These are phyloP conservation scores for Suillus brevipes DNA, from an alignment of 768 basidiomycete genomes.

Conservation along the genomic window DNA sequence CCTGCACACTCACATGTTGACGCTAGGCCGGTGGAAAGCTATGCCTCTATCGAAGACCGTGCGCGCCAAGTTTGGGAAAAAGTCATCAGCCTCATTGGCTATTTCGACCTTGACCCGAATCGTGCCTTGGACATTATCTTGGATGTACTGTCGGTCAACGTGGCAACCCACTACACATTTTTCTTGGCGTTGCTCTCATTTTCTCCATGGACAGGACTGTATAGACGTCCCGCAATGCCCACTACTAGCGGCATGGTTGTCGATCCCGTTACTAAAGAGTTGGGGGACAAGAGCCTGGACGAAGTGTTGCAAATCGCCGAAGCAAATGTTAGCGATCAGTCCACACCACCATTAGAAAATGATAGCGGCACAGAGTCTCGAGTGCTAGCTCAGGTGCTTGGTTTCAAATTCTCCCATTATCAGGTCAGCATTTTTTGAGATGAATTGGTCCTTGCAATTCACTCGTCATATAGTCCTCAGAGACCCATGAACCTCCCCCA, in stretches of 20 bases:
- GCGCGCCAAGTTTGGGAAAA: slow-evolving; percentile 77
- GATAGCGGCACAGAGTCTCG: slow-evolving; percentile 43
- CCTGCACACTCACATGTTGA: slow-evolving; percentile 70
- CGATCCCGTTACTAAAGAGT: slow-evolving; percentile 42
- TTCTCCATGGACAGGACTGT: slow-evolving; percentile 83
- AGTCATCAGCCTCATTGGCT: slow-evolving; percentile 86
- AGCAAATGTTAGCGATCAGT: slow-evolving; percentile 6
- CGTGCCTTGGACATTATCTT: slow-evolving; percentile 91
- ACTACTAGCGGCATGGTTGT: slow-evolving; percentile 38
- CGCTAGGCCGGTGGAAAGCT: slow-evolving; percentile 63
- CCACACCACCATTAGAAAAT: slow-evolving; percentile 8
- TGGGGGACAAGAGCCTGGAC: slow-evolving; percentile 62
- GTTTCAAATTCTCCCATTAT: slow-evolving; percentile 96
- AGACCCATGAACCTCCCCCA: slow-evolving; percentile 61
- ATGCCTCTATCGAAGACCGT: slow-evolving; percentile 58
- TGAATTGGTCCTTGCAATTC: background rate
- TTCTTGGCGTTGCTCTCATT: slow-evolving; percentile 83
- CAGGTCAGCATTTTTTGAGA: slow-evolving; percentile 53
- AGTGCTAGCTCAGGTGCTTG: slow-evolving; percentile 86
- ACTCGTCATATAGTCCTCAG: slow-evolving; percentile 45
- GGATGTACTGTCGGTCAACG: slow-evolving; percentile 83
- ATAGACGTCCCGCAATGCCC: slow-evolving; percentile 29
- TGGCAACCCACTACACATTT: slow-evolving; percentile 83
- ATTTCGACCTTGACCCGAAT: slow-evolving; percentile 96
- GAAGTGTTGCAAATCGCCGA: slow-evolving; percentile 64